Base-by-base conservation (phyloP, 495 filamentous ascomycete genomes). In the Entonaema liquescens region DNA sequence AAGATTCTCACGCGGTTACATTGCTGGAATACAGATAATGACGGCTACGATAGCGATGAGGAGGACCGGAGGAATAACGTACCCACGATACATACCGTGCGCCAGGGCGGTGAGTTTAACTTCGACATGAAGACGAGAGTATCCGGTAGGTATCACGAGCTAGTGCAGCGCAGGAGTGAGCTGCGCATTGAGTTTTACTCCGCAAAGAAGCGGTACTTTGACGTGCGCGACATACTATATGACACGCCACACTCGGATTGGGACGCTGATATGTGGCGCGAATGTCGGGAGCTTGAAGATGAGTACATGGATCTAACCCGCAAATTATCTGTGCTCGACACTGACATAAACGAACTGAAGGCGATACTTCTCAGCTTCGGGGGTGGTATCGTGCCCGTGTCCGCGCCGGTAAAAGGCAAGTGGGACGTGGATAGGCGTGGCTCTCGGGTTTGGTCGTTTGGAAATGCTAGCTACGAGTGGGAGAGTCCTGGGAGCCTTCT, bases 41-140 rank as follows among this genome's bases (percentile, higher is more conserved):
- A 63, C 12, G 52, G 44, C 17, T 63, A 66, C 25, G 69, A 69
- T 13, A 69, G 53, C n/a, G 68, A 72, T 6, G 62, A 67, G 12
- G 69, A 72, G 28, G 69, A 72, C n/a, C 53, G 44, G 23, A 33
- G 50, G 28, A 72, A 67, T 11, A 62, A 58, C 7, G 69, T 72
- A 19, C 61, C 59, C 5, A 63, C 64, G 2, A 38, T 25, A 13
- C 26, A 62, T 21, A 35, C 38, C 3, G n/a, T 60, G 23, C n/a
- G 23, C 21, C 33, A 13, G 0, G 60, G 67, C 2, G 33, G 44
- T 19, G 3, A 31, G 26, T 25, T 55, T 42, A 42, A n/a, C 19
- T 15, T 26, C 15, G 59, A 40, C 6, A 54, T 59, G 47, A 54
- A 35, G 23, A 25, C 13, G 26, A 15, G 38, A 1, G 28, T 58